Percentiles rank a stretch among this genome's conserved stretches.
These are phyloP conservation scores for Colletotrichum nymphaeae DNA, from an alignment of 2,329 filamentous ascomycete genomes.

Conservation along the genomic window DNA sequence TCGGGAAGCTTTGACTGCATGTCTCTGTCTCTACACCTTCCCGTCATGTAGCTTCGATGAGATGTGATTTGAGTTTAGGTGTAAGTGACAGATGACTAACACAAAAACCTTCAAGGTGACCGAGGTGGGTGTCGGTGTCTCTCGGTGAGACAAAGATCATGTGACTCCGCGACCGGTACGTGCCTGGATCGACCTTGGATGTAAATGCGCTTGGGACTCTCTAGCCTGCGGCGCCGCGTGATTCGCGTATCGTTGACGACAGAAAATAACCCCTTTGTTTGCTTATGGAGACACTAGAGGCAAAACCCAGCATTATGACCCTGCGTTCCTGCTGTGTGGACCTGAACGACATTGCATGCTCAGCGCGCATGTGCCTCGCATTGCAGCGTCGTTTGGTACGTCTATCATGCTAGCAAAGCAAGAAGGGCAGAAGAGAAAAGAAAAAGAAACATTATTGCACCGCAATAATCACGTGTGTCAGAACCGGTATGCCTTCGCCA, in stretches of 20 bases:
- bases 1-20: constrained; percentile 6
- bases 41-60: neutral
- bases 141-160: neutral
- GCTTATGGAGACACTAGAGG: neutral
- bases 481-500: constrained; percentile 9
- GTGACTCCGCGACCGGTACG: constrained; percentile 18
- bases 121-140: too few species aligned
- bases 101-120: neutral
- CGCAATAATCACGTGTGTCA: neutral
- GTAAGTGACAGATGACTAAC: neutral
- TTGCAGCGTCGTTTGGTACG: neutral
- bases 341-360: neutral
- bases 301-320: neutral
- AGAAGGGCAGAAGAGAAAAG: too few species aligned
- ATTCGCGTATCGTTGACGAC: constrained; percentile 4
- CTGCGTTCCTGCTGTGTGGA: neutral
- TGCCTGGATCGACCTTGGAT: constrained; percentile 12
- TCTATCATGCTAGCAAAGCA: neutral
- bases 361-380: constrained; percentile 7
- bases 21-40: neutral
- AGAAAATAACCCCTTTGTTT: constrained; percentile 18
- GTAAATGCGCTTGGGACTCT: constrained; percentile 14
- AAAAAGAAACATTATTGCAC: neutral
- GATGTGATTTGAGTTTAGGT: neutral
- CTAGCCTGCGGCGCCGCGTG: constrained; percentile 20